A percentile compares a stretch with the other conserved stretches of the same genome.
These are phyloP conservation scores for Phaffia rhodozyma DNA, from an alignment of 1,284 basidiomycete species.

Conservation along the genomic window DNA sequence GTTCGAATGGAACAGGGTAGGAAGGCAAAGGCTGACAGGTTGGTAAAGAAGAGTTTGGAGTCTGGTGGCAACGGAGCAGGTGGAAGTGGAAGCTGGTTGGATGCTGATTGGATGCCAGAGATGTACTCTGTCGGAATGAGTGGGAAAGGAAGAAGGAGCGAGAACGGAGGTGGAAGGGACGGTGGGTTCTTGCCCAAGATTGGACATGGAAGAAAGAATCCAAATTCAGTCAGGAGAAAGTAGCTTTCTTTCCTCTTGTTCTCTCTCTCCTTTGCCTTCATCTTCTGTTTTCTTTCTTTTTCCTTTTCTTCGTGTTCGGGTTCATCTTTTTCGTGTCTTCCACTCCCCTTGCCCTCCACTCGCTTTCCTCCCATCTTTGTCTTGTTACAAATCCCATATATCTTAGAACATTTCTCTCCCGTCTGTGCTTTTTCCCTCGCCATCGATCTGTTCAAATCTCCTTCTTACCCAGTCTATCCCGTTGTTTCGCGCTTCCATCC, in stretches of 20 bases:
- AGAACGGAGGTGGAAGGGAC: not conserved
- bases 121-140: slow-evolving; percentile 63
- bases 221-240: slow-evolving; percentile 56
- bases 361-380: no score
- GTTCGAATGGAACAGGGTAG: slow-evolving; percentile 60
- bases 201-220: slow-evolving; percentile 74
- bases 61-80: slow-evolving; percentile 40
- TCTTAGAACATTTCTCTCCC: no score
- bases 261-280: no score
- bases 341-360: no score
- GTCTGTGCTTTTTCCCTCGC: no score
- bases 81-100: slow-evolving; percentile 65
- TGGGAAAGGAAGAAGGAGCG: slow-evolving; percentile 56
- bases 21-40: slow-evolving; percentile 63
- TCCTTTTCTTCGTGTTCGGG: no score
- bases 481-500: no score
- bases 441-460: no score
- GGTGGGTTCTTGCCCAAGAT: slow-evolving; percentile 51
- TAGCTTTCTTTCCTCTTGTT: slow-evolving; percentile 14
- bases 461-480: no score
- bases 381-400: no score
- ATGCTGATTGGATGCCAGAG: slow-evolving; percentile 89
- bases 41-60: slow-evolving; percentile 53
- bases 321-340: no score
- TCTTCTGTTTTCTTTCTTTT: no score